phyloP scores from a whole-genome alignment of 2,329 filamentous ascomycete species.

The Fusarium aywerte region DNA sequence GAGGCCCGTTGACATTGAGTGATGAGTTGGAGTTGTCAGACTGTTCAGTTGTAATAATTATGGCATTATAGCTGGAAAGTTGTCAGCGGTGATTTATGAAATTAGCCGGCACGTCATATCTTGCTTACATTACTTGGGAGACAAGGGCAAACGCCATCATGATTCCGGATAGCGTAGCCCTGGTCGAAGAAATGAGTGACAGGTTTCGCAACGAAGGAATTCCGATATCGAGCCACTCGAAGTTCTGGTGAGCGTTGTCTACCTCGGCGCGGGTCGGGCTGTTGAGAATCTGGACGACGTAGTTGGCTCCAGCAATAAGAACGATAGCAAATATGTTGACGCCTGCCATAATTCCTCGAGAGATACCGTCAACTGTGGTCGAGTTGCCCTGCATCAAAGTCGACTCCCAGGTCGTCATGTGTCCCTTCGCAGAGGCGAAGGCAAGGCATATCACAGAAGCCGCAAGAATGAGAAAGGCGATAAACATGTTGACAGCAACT shows the following conservation, averaged over 20 bases:
- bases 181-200: slow-evolving; percentile 54
- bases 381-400: slow-evolving; percentile 56
- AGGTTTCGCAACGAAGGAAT: slow-evolving; percentile 64
- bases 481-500: slow-evolving; percentile 56
- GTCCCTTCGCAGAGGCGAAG: slow-evolving; percentile 51
- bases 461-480: slow-evolving; percentile 54
- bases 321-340: slow-evolving; percentile 58
- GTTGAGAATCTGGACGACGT: slow-evolving; percentile 64
- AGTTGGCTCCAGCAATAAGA: slow-evolving; percentile 62
- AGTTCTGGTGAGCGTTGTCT: slow-evolving; percentile 57
- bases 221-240: slow-evolving; percentile 64
- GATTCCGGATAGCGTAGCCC: slow-evolving; percentile 53
- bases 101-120: not conserved
- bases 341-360: slow-evolving; percentile 56
- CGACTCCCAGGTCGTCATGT: slow-evolving; percentile 50
- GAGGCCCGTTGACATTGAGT: slow-evolving; percentile 56
- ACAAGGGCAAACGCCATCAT: slow-evolving; percentile 57
- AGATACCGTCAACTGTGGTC: slow-evolving; percentile 49
- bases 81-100: slow-evolving; percentile 17
- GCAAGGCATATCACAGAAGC: slow-evolving; percentile 55
- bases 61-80: slow-evolving; percentile 60
- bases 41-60: slow-evolving; percentile 56
- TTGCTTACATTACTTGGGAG: slow-evolving; percentile 62
- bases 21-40: slow-evolving; percentile 22
- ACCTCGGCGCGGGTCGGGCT: slow-evolving; percentile 64